These are phyloP conservation scores for Akebia trifoliata DNA, from an alignment of 164 flowering plant species.

Conservation along the genomic window DNA sequence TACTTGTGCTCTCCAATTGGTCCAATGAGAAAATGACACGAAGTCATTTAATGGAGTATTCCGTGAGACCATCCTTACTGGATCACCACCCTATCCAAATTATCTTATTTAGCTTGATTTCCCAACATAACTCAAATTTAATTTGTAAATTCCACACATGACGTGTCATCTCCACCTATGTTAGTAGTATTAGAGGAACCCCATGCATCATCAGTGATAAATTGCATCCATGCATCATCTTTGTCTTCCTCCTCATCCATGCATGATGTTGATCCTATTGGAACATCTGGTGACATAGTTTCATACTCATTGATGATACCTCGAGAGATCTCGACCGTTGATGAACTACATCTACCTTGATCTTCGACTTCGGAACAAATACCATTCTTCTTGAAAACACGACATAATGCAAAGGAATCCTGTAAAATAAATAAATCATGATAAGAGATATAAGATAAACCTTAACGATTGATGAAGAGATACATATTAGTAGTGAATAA, in stretches of 20 bases:
- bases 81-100: not conserved
- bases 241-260: slow-evolving; percentile 68
- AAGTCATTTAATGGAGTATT: no score
- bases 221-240: slow-evolving; percentile 96
- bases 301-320: slow-evolving; percentile 40
- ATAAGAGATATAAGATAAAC: no score
- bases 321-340: slow-evolving; percentile 35
- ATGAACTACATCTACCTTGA: slow-evolving; percentile 36
- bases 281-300: slow-evolving; percentile 66
- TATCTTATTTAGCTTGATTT: slow-evolving; percentile 8
- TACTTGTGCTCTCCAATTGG: no score
- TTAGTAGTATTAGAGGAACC: slow-evolving; percentile 33
- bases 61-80: no score
- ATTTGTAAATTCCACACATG: slow-evolving; percentile 32
- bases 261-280: slow-evolving; percentile 46
- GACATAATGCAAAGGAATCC: slow-evolving; percentile 86
- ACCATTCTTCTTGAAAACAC: slow-evolving; percentile 91
- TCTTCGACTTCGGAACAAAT: slow-evolving; percentile 54
- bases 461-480: no score
- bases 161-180: slow-evolving; percentile 28
- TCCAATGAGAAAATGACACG: no score
- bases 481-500: no score
- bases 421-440: slow-evolving; percentile 8
- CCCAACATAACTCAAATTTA: no score
- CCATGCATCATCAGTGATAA: slow-evolving; percentile 87